Base-by-base conservation (phyloP, 225 moss, liverwort and hornwort genomes). In the Anthoceros angustus region DNA sequence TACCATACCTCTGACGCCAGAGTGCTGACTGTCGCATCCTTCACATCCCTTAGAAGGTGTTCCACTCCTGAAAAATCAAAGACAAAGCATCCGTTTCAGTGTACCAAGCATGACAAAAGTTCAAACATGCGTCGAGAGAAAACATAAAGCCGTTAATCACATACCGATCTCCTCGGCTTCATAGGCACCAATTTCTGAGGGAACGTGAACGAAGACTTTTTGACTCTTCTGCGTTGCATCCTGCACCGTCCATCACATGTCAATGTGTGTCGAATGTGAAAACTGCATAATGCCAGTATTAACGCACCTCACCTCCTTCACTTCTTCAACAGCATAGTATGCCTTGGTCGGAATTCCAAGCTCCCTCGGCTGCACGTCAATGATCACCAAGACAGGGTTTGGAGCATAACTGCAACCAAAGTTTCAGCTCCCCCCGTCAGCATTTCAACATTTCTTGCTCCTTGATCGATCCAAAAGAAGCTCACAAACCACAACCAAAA, bases 311-410 rank as follows among this genome's bases (percentile, higher is more conserved):
- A 86, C 86, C 82, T 86, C 82, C 72, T 91, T 95, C 42, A 95
- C 95, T 84, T 91, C 95, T 63, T 95, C 95, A 68, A 95, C 85
- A 41, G 95, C 95, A 76, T 91, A 95, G 69, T 95, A 95, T 60
- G 95, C 95, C 71, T 95, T 95, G 25, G 95, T 95, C n/a, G 95
- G 95, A 71, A 95, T 95, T 55, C 95, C 95, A 75, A 95, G 84
- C 78, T 95, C 95, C 66, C 85, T 86, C 46, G 94, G 94, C 69
- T 95, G 94, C 73, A 95, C 94, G 72, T 95, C 94, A 71, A 95
- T 95, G 64, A 95, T 95, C 67, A 95, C 94, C 77, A 95, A 73
- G 60, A 95, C 91, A 72, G 94, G 94, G 69, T 95, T 95, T 68
- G 88, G 78, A 71, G 85, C 79, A 80, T 95, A 95, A 78, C 94